Evolutionary conservation across 192 early-diverging fungal genomes (phyloP), one percentile per base, ranked within the genome.

Genomic region (Coemansia sp.): DNA sequence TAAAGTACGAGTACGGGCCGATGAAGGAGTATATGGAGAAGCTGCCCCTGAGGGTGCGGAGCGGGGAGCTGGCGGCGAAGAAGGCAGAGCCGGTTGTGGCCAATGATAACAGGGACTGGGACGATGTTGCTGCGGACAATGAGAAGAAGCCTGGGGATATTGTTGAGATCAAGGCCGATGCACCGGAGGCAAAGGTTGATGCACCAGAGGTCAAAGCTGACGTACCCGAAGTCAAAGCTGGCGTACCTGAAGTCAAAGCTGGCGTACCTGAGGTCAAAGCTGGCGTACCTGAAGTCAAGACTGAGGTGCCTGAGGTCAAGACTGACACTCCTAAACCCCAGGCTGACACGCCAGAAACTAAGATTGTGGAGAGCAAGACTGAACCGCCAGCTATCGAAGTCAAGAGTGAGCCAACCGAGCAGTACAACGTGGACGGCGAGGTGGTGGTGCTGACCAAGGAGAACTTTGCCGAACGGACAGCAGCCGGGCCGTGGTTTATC

Each of bases 401-500:
- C 40, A 42, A 42, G 40, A 49, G 20, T 3, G 26, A 58, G 2
- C 25, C 62, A 6, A 23, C 26, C 14, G 60, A 51, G 28, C 49
- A 60, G 49, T 70, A 71, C 59, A 90, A 90, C 65, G 60, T 60
- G 20, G 23, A 70, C 10, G 89, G 89, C 69, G 68, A 78, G 48
- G 80, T 84, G 4, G 66, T 87, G n/a, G 67, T 61, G n/a, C 76
- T 90, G 40, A 84, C 82, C 50, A 40, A 56, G 20, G 77, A 67
- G 58, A 84, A 71, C 71, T 88, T 86, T 71, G 74, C 77, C 9
- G 59, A 72, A 46, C 58, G 69, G 52, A 84, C 84, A 11, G 76
- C 84, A 14, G 66, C 71, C 12, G 86, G 85, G 0, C 88, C 88
- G 12, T 95, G 93, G 93, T 90, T 95, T 60, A 63, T 95, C 28